These are phyloP conservation scores for Leishmania arabica DNA, from an alignment of 208 protist species.

Conservation along the genomic window DNA sequence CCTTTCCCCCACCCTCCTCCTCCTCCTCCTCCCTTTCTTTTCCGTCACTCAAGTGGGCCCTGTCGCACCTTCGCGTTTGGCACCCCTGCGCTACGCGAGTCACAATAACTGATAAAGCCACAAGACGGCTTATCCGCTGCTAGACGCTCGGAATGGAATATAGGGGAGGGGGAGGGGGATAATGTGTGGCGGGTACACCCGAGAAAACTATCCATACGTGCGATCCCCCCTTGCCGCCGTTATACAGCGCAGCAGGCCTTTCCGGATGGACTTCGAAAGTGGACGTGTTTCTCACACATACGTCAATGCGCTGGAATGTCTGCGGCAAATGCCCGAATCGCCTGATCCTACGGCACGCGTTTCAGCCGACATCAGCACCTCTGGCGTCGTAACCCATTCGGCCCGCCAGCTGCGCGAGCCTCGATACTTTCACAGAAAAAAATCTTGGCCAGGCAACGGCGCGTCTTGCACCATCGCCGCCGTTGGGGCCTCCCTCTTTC, in stretches of 20 bases:
- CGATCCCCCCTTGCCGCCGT: neutral
- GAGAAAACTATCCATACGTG: neutral
- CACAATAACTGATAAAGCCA: neutral
- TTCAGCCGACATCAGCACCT: neutral
- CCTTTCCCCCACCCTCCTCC: too few species aligned
- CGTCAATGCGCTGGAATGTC: neutral
- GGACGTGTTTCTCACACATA: neutral
- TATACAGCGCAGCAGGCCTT: neutral
- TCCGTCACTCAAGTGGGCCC: neutral
- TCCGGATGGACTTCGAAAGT: neutral
- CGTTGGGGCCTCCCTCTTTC: neutral
- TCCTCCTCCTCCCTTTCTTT: neutral
- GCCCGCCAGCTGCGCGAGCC: neutral
- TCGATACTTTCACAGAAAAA: neutral
- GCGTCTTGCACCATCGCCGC: neutral
- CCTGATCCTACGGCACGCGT: neutral
- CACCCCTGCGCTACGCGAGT: neutral
- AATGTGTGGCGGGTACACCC: neutral
- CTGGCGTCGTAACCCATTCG: neutral
- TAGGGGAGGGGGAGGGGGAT: neutral
- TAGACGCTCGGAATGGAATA: neutral
- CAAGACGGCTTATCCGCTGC: neutral
- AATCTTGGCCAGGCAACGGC: neutral
- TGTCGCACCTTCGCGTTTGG: neutral
- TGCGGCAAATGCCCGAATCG: neutral